Percentiles rank a stretch among this genome's conserved stretches.
These are phyloP conservation scores for Coleophoma crateriformis DNA, from an alignment of 2,329 filamentous ascomycete species.

Conservation along the genomic window DNA sequence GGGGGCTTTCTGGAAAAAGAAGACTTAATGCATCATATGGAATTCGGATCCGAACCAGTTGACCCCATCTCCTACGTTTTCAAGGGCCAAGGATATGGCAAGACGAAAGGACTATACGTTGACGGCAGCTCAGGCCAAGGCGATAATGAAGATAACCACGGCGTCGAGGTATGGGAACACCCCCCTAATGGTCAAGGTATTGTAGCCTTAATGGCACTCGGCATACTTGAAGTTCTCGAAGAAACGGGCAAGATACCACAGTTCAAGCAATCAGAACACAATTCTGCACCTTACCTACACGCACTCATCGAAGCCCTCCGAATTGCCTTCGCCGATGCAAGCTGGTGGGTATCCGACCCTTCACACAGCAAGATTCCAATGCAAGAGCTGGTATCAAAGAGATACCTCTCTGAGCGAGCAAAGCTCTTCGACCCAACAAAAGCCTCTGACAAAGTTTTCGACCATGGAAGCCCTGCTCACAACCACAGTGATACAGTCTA, in stretches of 20 bases:
- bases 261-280: constrained; percentile 70
- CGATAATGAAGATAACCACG: constrained; percentile 34
- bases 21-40: constrained; percentile 73
- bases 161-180: constrained; percentile 90
- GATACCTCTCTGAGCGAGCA: constrained; percentile 69
- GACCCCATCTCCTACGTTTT: constrained; percentile 81
- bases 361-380: constrained; percentile 65
- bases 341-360: constrained; percentile 88
- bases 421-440: constrained; percentile 51
- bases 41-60: constrained; percentile 69
- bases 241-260: constrained; percentile 66
- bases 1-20: constrained; percentile 76
- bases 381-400: constrained; percentile 60
- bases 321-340: constrained; percentile 83
- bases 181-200: constrained; percentile 96
- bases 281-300: constrained; percentile 76
- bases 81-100: constrained; percentile 54
- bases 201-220: constrained; percentile 88
- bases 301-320: constrained; percentile 82
- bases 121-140: constrained; percentile 34
- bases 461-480: constrained; percentile 79
- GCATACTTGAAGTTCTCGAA: constrained; percentile 84
- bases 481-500: constrained; percentile 91
- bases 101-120: constrained; percentile 37
- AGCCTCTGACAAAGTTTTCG: constrained; percentile 51